Evolutionary conservation across 805 yeast species (phyloP), one percentile per base, ranked within the genome.

Genomic region (Kuraishia capsulata): DNA sequence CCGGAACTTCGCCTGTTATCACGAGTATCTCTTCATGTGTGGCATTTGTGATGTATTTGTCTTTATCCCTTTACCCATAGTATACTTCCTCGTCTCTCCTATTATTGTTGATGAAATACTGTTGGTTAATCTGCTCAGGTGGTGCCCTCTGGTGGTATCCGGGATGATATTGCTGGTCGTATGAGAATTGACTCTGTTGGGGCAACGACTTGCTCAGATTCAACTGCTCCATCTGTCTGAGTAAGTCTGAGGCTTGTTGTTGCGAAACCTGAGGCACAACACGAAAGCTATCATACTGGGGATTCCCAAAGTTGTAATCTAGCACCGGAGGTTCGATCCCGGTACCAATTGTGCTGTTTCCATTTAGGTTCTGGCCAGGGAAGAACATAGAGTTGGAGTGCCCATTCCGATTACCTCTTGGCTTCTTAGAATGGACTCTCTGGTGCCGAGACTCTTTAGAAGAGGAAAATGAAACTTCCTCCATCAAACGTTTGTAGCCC

Each of bases 401-500:
- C 26, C 26, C 26, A 11, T 23, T 23, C 26, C 26, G 8, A 23
- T 11, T 11, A 23, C 10, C 8, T 11, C 26, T 8, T 11, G 8
- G 26, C 11, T 11, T 23, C 26, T 23, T 23, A 8, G 26, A 23
- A 11, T 23, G 26, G 11, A 14, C 21, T 17, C 34, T 24, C 16
- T 23, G 17, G 32, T 20, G 6, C 6, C 20, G 21, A 18, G 31
- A 37, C 20, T 35, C 28, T n/a, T 25, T 25, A 9, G 17, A 21
- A 34, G 20, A 36, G 8, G 33, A 32, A 18, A 32, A 26, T 89
- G 63, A 3, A 97, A 88, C 90, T 57, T 90, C 97, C 48, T 90
- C 97, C 71, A 89, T 73, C 41, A 92, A 65, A 46, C 95, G 77
- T 53, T 85, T 84, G 59, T 86, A 85, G 26, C 82, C 84, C 54